A percentile compares a stretch with the other conserved stretches of the same genome.
Conservation (phyloP, 805 yeast species). For the Metschnikowia shivogae region DNA sequence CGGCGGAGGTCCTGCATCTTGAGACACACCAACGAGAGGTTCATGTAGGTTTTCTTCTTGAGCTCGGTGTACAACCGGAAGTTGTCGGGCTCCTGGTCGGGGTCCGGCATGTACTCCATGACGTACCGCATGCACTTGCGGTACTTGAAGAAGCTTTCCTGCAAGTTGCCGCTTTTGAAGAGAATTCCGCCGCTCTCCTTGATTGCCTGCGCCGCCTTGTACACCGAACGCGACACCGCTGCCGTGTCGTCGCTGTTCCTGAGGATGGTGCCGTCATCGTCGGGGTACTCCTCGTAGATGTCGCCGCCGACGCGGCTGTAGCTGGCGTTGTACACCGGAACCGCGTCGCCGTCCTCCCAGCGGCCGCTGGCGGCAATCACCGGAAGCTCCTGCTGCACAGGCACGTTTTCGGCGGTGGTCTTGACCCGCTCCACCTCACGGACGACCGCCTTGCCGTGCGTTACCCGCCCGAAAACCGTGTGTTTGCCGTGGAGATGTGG, state of each 20-base stretch:
- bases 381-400: slow-evolving; percentile 38
- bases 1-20: slow-evolving; percentile 47
- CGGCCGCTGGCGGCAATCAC: slow-evolving; percentile 56
- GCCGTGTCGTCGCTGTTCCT: slow-evolving; percentile 40
- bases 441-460: slow-evolving; percentile 63
- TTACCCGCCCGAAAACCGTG: slow-evolving; percentile 70
- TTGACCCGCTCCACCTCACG: slow-evolving; percentile 55
- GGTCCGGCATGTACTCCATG: slow-evolving; percentile 69
- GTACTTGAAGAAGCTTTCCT: slow-evolving; percentile 60
- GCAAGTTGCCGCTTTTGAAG: slow-evolving; percentile 48
- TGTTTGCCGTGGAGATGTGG: slow-evolving; percentile 77
- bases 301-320: slow-evolving; percentile 64
- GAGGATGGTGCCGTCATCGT: slow-evolving; percentile 58
- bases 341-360: slow-evolving; percentile 50
- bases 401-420: slow-evolving; percentile 41
- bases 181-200: slow-evolving; percentile 65
- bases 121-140: slow-evolving; percentile 63
- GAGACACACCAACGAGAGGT: slow-evolving; percentile 53
- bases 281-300: slow-evolving; percentile 71
- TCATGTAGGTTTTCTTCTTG: slow-evolving; percentile 52
- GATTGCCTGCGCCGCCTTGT: slow-evolving; percentile 48
- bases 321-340: slow-evolving; percentile 63
- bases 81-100: slow-evolving; percentile 54
- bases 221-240: slow-evolving; percentile 41
- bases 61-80: slow-evolving; percentile 46